phyloP scores from a whole-genome alignment of 2,329 filamentous ascomycete genomes.

The Graphium sp. region DNA sequence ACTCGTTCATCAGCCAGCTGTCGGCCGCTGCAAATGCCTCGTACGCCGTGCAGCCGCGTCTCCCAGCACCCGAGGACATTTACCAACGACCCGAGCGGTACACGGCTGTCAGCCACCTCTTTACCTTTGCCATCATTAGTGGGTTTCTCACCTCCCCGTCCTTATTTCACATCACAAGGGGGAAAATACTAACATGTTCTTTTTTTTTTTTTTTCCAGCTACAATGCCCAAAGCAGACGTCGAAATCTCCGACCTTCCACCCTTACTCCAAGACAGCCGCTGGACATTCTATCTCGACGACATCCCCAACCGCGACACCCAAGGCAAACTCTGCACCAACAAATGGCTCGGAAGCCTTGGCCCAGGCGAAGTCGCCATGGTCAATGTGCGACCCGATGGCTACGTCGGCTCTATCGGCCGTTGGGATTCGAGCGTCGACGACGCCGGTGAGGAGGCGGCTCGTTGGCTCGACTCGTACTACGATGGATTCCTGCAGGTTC shows the following conservation, averaged over 20 bases:
- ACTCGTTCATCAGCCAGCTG: slow-evolving; percentile 41
- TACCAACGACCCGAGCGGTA: slow-evolving; percentile 55
- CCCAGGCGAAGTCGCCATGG: slow-evolving; percentile 40
- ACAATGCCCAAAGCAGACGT: slow-evolving; percentile 44
- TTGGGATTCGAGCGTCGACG: slow-evolving; percentile 32
- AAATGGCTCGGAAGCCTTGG: slow-evolving; percentile 51
- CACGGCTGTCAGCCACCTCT: slow-evolving; percentile 47
- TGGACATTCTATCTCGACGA: slow-evolving; percentile 64
- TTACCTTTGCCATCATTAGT: slow-evolving; percentile 55
- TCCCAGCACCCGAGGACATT: slow-evolving; percentile 41
- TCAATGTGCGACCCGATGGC: slow-evolving; percentile 56
- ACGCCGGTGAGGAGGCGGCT: slow-evolving; percentile 32
- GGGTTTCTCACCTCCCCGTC: slow-evolving; percentile 12
- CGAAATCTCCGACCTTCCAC: slow-evolving; percentile 49
- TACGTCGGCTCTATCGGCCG: slow-evolving; percentile 50
- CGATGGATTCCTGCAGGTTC: slow-evolving; percentile 33
- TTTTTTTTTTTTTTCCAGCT: slow-evolving; percentile 17
- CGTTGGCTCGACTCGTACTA: slow-evolving; percentile 38
- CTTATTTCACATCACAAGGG: not conserved
- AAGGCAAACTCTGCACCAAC: slow-evolving; percentile 37
- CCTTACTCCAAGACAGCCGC: slow-evolving; percentile 42
- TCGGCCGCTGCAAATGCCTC: slow-evolving; percentile 42
- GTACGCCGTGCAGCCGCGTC: slow-evolving; percentile 40
- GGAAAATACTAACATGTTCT: slow-evolving; percentile 1
- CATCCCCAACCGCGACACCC: slow-evolving; percentile 35